Conservation (phyloP, 73 alveolate species). For the Tetrahymena borealis region DNA sequence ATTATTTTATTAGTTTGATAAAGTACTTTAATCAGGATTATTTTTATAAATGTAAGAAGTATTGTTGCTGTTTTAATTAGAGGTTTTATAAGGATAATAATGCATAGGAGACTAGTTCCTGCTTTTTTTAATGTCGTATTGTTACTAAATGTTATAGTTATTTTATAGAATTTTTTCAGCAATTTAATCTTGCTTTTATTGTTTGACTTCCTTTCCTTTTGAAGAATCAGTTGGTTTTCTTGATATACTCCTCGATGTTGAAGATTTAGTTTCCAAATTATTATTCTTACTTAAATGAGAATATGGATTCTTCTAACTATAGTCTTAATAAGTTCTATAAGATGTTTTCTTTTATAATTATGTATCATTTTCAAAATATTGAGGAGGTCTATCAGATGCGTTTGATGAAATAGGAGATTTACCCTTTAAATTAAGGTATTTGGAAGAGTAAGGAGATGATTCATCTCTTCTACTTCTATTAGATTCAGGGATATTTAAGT, state of each 20-base stretch:
- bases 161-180: not conserved
- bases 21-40: not conserved
- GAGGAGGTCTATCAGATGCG: not conserved
- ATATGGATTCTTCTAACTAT: not conserved
- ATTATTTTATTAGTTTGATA: not conserved
- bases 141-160: not conserved
- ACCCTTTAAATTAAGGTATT: not conserved
- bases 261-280: not conserved
- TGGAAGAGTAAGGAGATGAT: not conserved
- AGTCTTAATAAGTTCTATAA: not conserved
- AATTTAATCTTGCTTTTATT: no score
- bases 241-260: not conserved
- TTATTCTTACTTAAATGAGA: not conserved
- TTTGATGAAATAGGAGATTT: not conserved
- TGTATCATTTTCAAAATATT: not conserved
- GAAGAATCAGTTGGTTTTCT: not conserved
- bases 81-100: not conserved
- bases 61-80: not conserved
- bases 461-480: not conserved
- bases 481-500: not conserved
- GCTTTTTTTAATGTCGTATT: not conserved
- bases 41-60: not conserved
- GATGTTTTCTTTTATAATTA: not conserved
- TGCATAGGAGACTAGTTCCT: not conserved
- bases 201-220: not conserved